Evolutionary conservation across 2,329 filamentous ascomycete species (phyloP), one percentile per base, ranked within the genome.

Genomic region (Phaeosphaeria sp.): DNA sequence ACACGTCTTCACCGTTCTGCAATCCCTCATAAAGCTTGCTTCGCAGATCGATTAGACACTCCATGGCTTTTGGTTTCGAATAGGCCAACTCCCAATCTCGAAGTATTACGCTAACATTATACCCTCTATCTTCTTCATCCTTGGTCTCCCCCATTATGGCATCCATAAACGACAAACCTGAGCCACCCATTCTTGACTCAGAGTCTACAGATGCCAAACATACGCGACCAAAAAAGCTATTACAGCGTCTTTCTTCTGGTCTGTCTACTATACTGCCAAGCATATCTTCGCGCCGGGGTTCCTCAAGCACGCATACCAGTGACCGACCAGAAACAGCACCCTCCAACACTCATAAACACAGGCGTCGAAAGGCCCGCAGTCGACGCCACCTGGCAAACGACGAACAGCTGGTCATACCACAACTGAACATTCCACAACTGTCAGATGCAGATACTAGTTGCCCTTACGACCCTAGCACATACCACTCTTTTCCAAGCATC

Each of bases 401-500:
- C 17, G 51, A 49, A 51, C 39, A 53, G 13, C 6, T 24, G 6
- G 40, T 27, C 30, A 18, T 52, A 9, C 49, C 58, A n/a, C 49
- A n/a, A 15, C 8, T 61, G 6, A 51, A 51, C 2, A 59, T 59
- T n/a, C 58, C 61, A 9, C 55, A 45, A 17, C 25, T 65, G 5
- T 49, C 51, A 0, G 57, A 60, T 5, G 7, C 49, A 9, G 53
- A 66, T 8, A 46, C 48, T 8, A 36, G 3, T 7, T 70, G 64
- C 51, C 62, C 65, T 0, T 66, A 70, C 56, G 61, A 72, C 47
- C 44, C 64, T 1, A 53, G 57, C 8, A 39, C 24, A 3, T 66
- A 68, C 36, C 57, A 65, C 45, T 69, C 64, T 0, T 70, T 68
- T 45, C 52, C 63, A 6, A 61, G 49, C 13, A 58, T 70, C n/a